Evolutionary conservation across 208 protist genomes (phyloP).

Genomic region (Acanthamoeba triangularis): DNA sequence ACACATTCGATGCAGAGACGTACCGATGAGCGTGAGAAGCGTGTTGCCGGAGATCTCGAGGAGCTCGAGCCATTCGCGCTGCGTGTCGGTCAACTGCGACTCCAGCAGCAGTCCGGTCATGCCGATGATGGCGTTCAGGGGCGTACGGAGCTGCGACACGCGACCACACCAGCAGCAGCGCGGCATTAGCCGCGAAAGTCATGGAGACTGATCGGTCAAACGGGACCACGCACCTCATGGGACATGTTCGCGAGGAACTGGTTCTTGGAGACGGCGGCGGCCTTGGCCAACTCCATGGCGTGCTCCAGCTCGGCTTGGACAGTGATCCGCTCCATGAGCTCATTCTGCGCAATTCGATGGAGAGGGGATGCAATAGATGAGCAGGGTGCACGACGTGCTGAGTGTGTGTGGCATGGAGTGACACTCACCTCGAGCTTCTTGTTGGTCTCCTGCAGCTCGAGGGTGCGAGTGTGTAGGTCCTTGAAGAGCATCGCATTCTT

Average conservation of each 20-base stretch:
- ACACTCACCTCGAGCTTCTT: constrained; percentile 1
- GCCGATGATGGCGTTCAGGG: constrained; percentile 37
- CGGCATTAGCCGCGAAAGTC: background rate
- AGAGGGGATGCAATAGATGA: background rate
- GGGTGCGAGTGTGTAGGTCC: constrained; percentile 1
- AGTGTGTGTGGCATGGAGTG: too few relatives aligned
- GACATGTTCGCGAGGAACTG: constrained; percentile 56
- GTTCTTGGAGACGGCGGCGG: constrained; percentile 42
- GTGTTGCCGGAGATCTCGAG: constrained; percentile 49
- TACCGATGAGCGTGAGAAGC: background rate
- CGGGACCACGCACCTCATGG: background rate
- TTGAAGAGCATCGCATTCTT: constrained; percentile 54
- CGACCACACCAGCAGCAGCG: background rate
- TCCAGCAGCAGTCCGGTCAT: constrained; percentile 11
- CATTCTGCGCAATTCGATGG: background rate
- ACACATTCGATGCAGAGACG: background rate
- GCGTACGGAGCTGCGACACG: background rate
- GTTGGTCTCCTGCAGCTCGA: constrained; percentile 26
- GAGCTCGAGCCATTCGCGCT: constrained; percentile 29
- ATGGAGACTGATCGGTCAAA: too few relatives aligned
- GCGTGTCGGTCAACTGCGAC: background rate
- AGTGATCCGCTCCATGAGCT: background rate
- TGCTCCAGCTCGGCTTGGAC: constrained; percentile 27
- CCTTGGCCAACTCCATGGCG: constrained; percentile 26
- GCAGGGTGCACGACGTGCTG: background rate